Conservation (phyloP, 1,284 basidiomycete species). For the Cutaneotrichosporon cyanovorans region DNA sequence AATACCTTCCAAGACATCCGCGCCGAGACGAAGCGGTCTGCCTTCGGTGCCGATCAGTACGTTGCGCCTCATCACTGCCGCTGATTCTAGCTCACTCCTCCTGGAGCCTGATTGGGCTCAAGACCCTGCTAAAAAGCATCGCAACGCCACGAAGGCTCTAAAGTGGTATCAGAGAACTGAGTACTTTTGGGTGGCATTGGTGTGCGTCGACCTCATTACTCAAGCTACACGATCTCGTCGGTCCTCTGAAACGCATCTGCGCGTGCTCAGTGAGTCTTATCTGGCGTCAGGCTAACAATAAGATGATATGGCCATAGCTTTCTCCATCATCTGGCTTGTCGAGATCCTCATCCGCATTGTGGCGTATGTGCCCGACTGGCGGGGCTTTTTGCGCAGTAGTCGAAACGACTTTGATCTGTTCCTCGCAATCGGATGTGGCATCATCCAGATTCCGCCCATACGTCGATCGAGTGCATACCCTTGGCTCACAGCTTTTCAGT, state of each 20-base stretch:
- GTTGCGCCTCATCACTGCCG: neutral
- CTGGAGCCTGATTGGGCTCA: slow-evolving; percentile 31
- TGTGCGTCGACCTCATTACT: slow-evolving; percentile 58
- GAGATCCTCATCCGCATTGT: slow-evolving; percentile 76
- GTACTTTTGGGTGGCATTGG: slow-evolving; percentile 69
- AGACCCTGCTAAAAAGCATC: slow-evolving; percentile 24
- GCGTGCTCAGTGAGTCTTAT: slow-evolving; percentile 31
- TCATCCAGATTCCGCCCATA: slow-evolving; percentile 82
- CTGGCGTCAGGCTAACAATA: slow-evolving; percentile 21
- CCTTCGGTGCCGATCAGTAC: slow-evolving; percentile 74
- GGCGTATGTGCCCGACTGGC: slow-evolving; percentile 72
- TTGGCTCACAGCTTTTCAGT: slow-evolving; percentile 88
- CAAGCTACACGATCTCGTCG: slow-evolving; percentile 68
- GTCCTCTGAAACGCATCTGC: slow-evolving; percentile 49
- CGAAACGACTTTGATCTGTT: slow-evolving; percentile 72
- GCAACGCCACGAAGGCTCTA: slow-evolving; percentile 20
- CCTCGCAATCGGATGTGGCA: slow-evolving; percentile 68
- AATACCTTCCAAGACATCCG: slow-evolving; percentile 89
- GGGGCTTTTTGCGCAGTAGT: slow-evolving; percentile 59
- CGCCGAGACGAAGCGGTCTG: slow-evolving; percentile 80
- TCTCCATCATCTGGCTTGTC: slow-evolving; percentile 77
- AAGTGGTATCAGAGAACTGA: slow-evolving; percentile 46
- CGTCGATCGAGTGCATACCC: slow-evolving; percentile 61
- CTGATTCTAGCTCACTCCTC: slow-evolving; percentile 7
- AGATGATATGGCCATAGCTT: slow-evolving; percentile 64